phyloP scores from a whole-genome alignment of 805 yeast genomes.

The Candida nonsorbophila region DNA sequence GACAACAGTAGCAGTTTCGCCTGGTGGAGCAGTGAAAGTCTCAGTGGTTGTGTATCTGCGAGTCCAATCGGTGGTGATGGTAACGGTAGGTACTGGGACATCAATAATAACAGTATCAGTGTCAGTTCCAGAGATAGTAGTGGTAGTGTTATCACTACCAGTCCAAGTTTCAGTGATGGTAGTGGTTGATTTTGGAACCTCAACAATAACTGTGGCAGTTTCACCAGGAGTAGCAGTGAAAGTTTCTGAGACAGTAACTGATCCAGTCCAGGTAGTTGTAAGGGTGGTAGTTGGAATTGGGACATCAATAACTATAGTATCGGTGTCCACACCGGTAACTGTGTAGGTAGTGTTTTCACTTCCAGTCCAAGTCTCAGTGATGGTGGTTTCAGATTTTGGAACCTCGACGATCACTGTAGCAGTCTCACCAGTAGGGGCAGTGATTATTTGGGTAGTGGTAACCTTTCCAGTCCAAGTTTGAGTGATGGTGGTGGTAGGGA shows the following conservation, averaged over 20 bases:
- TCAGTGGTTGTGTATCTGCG: no score
- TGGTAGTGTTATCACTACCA: conserved; percentile 4
- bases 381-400: conserved; percentile 14
- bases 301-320: conserved; percentile 7
- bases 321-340: no score
- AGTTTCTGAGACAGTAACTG: no score
- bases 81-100: no score
- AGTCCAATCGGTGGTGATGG: no score
- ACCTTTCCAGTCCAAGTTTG: conserved; percentile 8
- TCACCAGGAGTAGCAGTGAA: conserved; percentile 11
- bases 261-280: conserved; percentile 9
- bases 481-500: conserved; percentile 11
- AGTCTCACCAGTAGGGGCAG: conserved; percentile 10
- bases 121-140: conserved; percentile 5
- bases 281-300: conserved; percentile 9
- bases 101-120: conserved; percentile 8
- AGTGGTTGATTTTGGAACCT: conserved; percentile 11
- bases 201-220: conserved; percentile 13
- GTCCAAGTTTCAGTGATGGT: conserved; percentile 8
- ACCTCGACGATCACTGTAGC: conserved; percentile 8
- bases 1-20: no score
- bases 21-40: no score
- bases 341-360: conserved; percentile 6
- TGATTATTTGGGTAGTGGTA: conserved; percentile 6
- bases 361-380: no score